Percentiles rank a stretch among this genome's conserved stretches.
Conservation (phyloP, 371 early-diverging fungal genomes). For the Mucor racemosus region DNA sequence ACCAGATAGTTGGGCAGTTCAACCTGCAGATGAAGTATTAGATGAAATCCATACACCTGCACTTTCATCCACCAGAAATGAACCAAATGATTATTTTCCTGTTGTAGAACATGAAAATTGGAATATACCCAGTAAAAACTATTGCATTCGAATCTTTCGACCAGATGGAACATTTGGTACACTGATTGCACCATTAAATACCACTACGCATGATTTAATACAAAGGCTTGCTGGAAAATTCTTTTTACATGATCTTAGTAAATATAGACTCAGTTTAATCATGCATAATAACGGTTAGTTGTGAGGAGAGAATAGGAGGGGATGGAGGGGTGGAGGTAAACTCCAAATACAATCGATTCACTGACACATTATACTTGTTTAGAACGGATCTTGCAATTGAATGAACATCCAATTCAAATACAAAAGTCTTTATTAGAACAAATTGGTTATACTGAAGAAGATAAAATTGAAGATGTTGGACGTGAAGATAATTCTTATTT, state of each 20-base stretch:
- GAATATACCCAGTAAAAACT: constrained; percentile 41
- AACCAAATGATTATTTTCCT: constrained; percentile 45
- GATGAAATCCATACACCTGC: constrained; percentile 19
- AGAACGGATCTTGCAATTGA: constrained; percentile 66
- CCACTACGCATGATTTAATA: constrained; percentile 75
- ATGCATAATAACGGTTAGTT: constrained; percentile 61
- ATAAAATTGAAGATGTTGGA: constrained; percentile 76
- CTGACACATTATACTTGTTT: background rate
- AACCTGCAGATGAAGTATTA: constrained; percentile 36
- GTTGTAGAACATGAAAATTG: constrained; percentile 35
- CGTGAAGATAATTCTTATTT: constrained; percentile 88
- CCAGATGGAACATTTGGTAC: constrained; percentile 81
- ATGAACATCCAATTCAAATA: constrained; percentile 76
- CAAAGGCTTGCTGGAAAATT: constrained; percentile 75
- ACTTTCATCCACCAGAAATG: constrained; percentile 25
- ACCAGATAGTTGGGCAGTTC: constrained; percentile 75
- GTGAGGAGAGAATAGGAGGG: background rate
- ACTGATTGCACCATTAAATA: constrained; percentile 65
- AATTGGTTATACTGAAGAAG: constrained; percentile 80
- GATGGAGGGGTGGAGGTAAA: background rate
- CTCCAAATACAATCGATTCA: background rate
- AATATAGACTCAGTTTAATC: constrained; percentile 70
- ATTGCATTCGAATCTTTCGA: constrained; percentile 67
- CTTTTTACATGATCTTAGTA: constrained; percentile 75
- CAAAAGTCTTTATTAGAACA: constrained; percentile 72